phyloP scores from a whole-genome alignment of 495 filamentous ascomycete species.

The Annulohypoxylon bovei region DNA sequence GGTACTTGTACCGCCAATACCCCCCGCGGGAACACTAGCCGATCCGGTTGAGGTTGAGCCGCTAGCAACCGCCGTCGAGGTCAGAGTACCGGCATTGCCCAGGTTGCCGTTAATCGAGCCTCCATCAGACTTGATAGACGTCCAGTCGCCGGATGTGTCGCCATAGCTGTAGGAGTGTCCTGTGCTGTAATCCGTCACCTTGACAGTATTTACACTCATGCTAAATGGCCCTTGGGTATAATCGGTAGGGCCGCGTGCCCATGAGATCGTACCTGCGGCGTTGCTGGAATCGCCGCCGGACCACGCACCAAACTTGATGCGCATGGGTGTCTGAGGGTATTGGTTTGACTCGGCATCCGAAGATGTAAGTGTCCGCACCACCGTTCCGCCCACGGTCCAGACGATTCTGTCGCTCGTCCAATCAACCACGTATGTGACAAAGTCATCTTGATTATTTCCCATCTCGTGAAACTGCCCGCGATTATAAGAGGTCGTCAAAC shows the following conservation, averaged over 20 bases:
- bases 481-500: constrained; percentile 75
- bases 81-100: constrained; percentile 58
- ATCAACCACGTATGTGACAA: constrained; percentile 89
- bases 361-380: constrained; percentile 72
- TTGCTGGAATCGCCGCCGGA: constrained; percentile 82
- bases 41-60: constrained; percentile 50
- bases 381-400: constrained; percentile 80
- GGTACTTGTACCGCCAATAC: constrained; percentile 66
- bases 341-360: constrained; percentile 68
- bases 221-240: constrained; percentile 82
- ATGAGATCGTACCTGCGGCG: constrained; percentile 78
- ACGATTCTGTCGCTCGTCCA: constrained; percentile 81
- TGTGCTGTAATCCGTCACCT: constrained; percentile 89
- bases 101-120: constrained; percentile 69
- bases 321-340: constrained; percentile 93
- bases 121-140: constrained; percentile 65
- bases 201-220: constrained; percentile 82
- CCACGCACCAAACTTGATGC: constrained; percentile 88
- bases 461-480: constrained; percentile 77
- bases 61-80: constrained; percentile 56
- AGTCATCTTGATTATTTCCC: constrained; percentile 69
- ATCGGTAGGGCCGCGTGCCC: constrained; percentile 85
- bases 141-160: constrained; percentile 78
- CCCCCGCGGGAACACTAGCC: constrained; percentile 65
- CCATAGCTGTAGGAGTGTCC: constrained; percentile 83